Conservation (phyloP, 495 filamentous ascomycete species). For the Lindgomyces ingoldianus region DNA sequence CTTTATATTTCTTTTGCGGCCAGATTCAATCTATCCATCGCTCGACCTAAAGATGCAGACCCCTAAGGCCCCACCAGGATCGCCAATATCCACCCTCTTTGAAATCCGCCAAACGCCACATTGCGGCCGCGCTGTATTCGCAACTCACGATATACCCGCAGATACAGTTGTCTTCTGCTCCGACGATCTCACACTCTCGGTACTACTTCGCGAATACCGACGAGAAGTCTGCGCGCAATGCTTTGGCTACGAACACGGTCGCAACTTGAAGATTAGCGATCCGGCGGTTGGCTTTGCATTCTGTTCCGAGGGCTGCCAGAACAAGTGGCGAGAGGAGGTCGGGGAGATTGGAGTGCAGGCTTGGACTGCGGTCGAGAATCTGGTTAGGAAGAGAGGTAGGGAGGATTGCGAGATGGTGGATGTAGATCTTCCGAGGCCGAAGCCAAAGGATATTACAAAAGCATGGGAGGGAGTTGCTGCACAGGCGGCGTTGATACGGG, state of each 20-base stretch:
- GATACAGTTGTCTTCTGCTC: constrained; percentile 32
- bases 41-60: too few species aligned
- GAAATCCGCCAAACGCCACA: constrained; percentile 35
- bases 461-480: constrained; percentile 21
- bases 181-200: constrained; percentile 29
- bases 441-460: constrained; percentile 14
- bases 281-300: constrained; percentile 38
- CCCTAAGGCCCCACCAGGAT: too few species aligned
- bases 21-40: constrained; percentile 1
- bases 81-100: constrained; percentile 32
- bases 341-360: constrained; percentile 37
- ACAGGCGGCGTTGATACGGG: constrained; percentile 24
- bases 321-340: constrained; percentile 26
- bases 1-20: background rate
- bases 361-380: constrained; percentile 31
- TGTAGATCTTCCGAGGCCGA: constrained; percentile 20
- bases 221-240: constrained; percentile 46
- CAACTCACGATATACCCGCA: constrained; percentile 29
- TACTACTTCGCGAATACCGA: constrained; percentile 43
- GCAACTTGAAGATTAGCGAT: constrained; percentile 35
- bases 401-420: constrained; percentile 34
- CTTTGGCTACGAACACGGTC: constrained; percentile 44
- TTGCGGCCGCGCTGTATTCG: constrained; percentile 44
- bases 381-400: constrained; percentile 19
- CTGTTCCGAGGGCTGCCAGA: constrained; percentile 36